Evolutionary conservation across 306 rosid genomes (phyloP).

Genomic region (Trichosanthes truncata): DNA sequence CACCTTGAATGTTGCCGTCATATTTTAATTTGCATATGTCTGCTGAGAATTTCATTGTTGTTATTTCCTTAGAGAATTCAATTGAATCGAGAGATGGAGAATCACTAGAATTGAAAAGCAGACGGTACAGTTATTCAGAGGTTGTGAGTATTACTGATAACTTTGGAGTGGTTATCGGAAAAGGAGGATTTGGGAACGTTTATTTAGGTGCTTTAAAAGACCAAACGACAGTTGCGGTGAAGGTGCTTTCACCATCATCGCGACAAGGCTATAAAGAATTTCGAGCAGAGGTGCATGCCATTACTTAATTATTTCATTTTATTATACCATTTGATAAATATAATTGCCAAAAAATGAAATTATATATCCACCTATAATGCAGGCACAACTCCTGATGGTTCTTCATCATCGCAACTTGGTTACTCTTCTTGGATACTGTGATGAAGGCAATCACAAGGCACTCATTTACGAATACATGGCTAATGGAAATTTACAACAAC

Average conservation of each 20-base stretch:
- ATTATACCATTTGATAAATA: no score
- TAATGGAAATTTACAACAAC: conserved; percentile 3
- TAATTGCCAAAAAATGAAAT: no score
- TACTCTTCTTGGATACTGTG: conserved; percentile 14
- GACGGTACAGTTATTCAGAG: no score
- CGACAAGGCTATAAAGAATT: conserved; percentile 25
- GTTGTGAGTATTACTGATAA: no score
- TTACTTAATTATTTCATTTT: no score
- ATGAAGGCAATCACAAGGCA: conserved; percentile 10
- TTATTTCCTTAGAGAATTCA: no score
- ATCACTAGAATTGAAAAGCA: no score
- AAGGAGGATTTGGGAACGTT: conserved; percentile 38
- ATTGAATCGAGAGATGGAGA: no score
- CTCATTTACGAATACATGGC: conserved; percentile 14
- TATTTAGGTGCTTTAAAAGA: conserved; percentile 14
- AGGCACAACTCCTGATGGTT: conserved; percentile 8
- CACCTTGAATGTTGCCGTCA: neutral
- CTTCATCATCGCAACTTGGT: conserved; percentile 20
- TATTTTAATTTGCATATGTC: neutral
- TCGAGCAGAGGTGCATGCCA: conserved; percentile 22
- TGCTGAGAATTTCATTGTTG: neutral
- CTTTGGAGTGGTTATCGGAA: conserved; percentile 16
- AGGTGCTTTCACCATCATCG: conserved; percentile 24
- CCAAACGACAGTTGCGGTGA: conserved; percentile 17
- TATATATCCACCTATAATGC: neutral